phyloP scores from a whole-genome alignment of 2,329 filamentous ascomycete genomes.

The Beauveria medogensis region DNA sequence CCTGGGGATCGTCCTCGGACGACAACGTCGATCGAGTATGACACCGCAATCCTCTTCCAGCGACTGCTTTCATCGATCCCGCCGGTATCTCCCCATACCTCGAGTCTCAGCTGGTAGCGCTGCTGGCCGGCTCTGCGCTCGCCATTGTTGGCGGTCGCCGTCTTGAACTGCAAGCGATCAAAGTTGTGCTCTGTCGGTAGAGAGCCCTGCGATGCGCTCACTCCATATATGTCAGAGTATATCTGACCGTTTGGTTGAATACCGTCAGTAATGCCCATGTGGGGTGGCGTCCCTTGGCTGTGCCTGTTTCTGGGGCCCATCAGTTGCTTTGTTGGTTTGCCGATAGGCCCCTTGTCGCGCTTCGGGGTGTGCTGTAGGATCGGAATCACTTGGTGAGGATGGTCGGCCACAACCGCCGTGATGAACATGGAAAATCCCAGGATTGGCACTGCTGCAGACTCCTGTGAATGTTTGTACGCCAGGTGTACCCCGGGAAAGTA shows the following conservation, averaged over 20 bases:
- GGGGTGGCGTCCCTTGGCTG: background rate
- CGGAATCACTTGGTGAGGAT: slow-evolving; percentile 68
- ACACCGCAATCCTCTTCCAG: slow-evolving; percentile 63
- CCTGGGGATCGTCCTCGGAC: slow-evolving; percentile 79
- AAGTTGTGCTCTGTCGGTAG: slow-evolving; percentile 55
- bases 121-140: slow-evolving; percentile 86
- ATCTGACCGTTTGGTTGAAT: background rate
- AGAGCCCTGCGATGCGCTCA: slow-evolving; percentile 20
- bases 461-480: slow-evolving; percentile 42
- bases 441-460: slow-evolving; percentile 52
- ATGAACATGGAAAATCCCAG: slow-evolving; percentile 76
- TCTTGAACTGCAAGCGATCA: slow-evolving; percentile 90
- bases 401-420: slow-evolving; percentile 72
- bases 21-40: slow-evolving; percentile 73
- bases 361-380: slow-evolving; percentile 89
- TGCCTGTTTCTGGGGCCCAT: slow-evolving; percentile 51
- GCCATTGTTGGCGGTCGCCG: slow-evolving; percentile 87
- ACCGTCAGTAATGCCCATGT: background rate
- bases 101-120: slow-evolving; percentile 84
- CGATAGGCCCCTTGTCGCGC: slow-evolving; percentile 76
- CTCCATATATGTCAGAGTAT: background rate
- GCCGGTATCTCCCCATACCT: slow-evolving; percentile 66
- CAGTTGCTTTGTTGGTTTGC: slow-evolving; percentile 61
- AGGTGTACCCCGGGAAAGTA: slow-evolving; percentile 37
- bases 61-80: slow-evolving; percentile 35